Evolutionary conservation across 768 basidiomycete species (phyloP).

Genomic region (Termitomyces sp.): DNA sequence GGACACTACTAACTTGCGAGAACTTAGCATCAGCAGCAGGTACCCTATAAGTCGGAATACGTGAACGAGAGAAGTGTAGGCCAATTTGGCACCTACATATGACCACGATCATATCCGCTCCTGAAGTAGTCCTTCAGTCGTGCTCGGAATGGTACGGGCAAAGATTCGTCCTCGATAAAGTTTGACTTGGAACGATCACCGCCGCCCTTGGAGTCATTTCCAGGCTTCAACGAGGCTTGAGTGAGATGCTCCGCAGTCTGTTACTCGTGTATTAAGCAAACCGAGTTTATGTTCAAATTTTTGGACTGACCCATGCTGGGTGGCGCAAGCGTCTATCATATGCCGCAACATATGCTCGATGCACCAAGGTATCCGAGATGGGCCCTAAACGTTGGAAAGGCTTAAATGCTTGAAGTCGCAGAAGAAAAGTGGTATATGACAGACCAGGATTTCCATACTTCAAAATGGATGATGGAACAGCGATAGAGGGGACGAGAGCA

Average conservation of each 20-base stretch:
- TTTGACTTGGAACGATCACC: constrained; percentile 72
- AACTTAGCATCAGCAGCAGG: constrained; percentile 94
- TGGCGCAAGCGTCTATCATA: constrained; percentile 90
- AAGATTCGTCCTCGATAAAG: constrained; percentile 77
- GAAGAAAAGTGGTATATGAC: constrained; percentile 13
- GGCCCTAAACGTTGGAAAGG: constrained; percentile 52
- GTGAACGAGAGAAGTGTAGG: neutral
- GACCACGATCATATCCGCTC: constrained; percentile 94
- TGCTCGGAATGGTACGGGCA: constrained; percentile 77
- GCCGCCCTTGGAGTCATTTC: constrained; percentile 19
- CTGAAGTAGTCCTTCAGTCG: constrained; percentile 84
- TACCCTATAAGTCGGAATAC: constrained; percentile 46
- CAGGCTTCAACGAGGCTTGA: constrained; percentile 55
- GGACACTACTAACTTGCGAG: constrained; percentile 19
- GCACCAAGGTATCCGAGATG: constrained; percentile 68
- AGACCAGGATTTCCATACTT: constrained; percentile 83
- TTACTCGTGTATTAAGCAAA: neutral
- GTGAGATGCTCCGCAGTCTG: constrained; percentile 97
- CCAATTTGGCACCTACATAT: constrained; percentile 63
- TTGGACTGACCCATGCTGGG: constrained; percentile 77
- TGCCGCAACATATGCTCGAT: constrained; percentile 80
- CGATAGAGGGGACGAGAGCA: constrained; percentile 21
- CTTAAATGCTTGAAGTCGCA: neutral
- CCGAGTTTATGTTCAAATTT: neutral
- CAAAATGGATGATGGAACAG: constrained; percentile 35